phyloP scores from a whole-genome alignment of 1,284 basidiomycete species.

The Abortiporus biennis region DNA sequence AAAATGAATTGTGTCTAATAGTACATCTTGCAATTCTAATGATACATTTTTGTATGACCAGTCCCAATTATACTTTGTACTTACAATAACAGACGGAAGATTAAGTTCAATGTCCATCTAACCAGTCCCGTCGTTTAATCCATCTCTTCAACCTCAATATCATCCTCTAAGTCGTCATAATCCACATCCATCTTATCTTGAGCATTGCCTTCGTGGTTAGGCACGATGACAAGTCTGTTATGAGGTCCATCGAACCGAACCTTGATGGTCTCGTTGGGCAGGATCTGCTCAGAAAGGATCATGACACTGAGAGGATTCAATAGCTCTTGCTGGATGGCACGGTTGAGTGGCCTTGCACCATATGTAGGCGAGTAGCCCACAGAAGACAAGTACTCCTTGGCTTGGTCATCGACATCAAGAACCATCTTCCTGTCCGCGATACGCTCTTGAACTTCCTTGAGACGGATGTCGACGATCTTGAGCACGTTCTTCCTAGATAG shows the following conservation, averaged over 20 bases:
- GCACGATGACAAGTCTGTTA: constrained; percentile 76
- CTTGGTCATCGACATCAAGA: constrained; percentile 70
- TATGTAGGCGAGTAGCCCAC: constrained; percentile 83
- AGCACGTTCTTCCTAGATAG: constrained; percentile 71
- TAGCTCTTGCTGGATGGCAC: constrained; percentile 90
- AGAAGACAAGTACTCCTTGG: constrained; percentile 80
- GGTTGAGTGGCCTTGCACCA: constrained; percentile 89
- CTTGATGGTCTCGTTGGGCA: constrained; percentile 75
- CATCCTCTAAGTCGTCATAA: constrained; percentile 33
- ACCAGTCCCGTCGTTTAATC: constrained; percentile 48
- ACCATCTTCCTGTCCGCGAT: constrained; percentile 77
- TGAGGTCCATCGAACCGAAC: constrained; percentile 81
- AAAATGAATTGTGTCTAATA: no score
- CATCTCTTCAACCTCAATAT: constrained; percentile 77
- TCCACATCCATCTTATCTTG: constrained; percentile 60
- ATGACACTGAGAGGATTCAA: constrained; percentile 89
- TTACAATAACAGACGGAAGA: no score
- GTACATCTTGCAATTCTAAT: no score
- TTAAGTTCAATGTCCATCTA: no score
- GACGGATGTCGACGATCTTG: constrained; percentile 82
- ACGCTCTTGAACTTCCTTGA: constrained; percentile 60
- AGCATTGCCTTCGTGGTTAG: constrained; percentile 75
- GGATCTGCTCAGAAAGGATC: constrained; percentile 79
- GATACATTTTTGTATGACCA: no score
- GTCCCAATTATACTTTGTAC: no score